phyloP scores from a whole-genome alignment of 768 basidiomycete species.

The Leccinum subtestaceum region DNA sequence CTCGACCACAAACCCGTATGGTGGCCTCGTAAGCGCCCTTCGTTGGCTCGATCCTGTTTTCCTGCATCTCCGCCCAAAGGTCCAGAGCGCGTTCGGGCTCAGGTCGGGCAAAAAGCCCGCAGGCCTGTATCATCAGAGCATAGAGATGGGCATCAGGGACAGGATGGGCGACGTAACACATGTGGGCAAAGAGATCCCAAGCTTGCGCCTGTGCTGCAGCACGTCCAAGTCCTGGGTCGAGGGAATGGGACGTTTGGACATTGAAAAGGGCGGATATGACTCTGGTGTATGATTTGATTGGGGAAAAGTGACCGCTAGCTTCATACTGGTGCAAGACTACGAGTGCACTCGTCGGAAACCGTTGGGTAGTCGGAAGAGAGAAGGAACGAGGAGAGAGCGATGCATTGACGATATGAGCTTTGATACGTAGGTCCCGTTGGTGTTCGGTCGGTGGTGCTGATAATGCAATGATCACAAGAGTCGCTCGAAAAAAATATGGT shows the following conservation, averaged over 20 bases:
- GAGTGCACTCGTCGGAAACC: conserved; percentile 64
- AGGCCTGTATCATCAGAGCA: conserved; percentile 84
- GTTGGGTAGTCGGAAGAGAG: conserved; percentile 21
- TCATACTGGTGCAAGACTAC: conserved; percentile 75
- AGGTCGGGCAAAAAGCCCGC: conserved; percentile 57
- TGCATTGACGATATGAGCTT: conserved; percentile 47
- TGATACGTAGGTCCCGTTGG: conserved; percentile 73
- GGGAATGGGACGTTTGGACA: conserved; percentile 34
- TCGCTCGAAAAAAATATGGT: background rate
- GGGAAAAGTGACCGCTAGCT: conserved; percentile 53
- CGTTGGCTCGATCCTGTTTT: conserved; percentile 61
- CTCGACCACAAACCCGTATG: conserved; percentile 76
- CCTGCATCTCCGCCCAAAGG: conserved; percentile 92
- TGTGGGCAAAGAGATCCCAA: conserved; percentile 94
- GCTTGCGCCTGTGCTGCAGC: conserved; percentile 68
- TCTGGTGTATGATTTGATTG: conserved; percentile 72
- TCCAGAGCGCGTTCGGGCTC: conserved; percentile 92
- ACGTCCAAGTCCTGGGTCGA: conserved; percentile 26
- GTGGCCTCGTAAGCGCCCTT: conserved; percentile 74
- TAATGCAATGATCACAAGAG: conserved; percentile 11
- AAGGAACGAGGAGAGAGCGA: conserved; percentile 21
- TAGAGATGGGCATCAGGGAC: conserved; percentile 71
- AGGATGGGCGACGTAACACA: conserved; percentile 93
- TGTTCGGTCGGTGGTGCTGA: conserved; percentile 42
- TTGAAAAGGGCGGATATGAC: conserved; percentile 59